These are phyloP conservation scores for Gossypium lobatum DNA, from an alignment of 441 rosid genomes.

Conservation along the genomic window DNA sequence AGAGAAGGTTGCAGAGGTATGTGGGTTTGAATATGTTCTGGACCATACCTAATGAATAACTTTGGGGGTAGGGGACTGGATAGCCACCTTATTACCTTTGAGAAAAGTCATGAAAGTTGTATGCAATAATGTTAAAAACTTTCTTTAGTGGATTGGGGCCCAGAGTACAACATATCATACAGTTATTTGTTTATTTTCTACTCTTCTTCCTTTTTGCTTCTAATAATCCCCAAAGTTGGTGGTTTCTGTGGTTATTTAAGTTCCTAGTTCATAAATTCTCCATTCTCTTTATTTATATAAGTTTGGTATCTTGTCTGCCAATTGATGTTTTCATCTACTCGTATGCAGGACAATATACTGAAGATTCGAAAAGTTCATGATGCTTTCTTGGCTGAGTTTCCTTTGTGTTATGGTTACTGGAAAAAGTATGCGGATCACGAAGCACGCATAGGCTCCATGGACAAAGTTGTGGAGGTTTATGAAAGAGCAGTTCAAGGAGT, in stretches of 20 bases:
- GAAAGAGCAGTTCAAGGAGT: constrained; percentile 89
- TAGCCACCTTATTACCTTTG: too few relatives aligned
- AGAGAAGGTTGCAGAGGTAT: constrained; percentile 72
- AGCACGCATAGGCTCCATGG: constrained; percentile 75
- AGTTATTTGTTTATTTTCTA: neutral
- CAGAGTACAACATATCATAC: neutral
- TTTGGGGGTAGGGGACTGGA: neutral
- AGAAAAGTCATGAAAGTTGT: neutral
- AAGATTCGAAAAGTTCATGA: constrained; percentile 84
- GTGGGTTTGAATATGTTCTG: neutral
- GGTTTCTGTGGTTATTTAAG: neutral
- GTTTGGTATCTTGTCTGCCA: neutral
- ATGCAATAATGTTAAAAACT: neutral
- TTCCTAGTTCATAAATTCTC: neutral
- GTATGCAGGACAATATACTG: constrained; percentile 62
- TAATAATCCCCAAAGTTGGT: neutral
- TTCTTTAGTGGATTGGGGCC: neutral
- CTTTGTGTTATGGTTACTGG: constrained; percentile 97
- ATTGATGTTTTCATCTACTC: neutral
- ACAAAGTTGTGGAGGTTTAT: constrained; percentile 91
- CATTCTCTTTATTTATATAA: neutral
- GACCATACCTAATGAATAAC: neutral
- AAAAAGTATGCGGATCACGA: constrained; percentile 97
- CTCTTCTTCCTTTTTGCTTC: neutral
- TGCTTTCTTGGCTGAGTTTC: constrained; percentile 85